phyloP scores from a whole-genome alignment of 441 rosid genomes.

The Adansonia rubrostipa region DNA sequence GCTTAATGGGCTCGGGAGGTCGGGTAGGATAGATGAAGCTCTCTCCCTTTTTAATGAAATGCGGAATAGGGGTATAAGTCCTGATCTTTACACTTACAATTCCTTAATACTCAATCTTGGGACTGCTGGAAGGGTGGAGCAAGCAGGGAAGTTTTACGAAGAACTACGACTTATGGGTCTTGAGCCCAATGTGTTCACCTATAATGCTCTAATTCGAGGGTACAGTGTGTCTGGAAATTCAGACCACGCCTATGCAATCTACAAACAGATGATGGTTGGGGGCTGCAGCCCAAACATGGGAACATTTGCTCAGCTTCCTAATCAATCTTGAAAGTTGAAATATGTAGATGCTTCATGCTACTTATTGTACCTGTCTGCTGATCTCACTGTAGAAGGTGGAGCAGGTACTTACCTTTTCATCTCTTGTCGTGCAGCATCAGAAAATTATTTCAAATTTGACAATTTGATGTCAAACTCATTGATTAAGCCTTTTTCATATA shows the following conservation, averaged over 20 bases:
- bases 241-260: constrained; percentile 74
- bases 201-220: constrained; percentile 84
- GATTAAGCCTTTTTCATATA: constrained; percentile 35
- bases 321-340: constrained; percentile 33
- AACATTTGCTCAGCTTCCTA: constrained; percentile 89
- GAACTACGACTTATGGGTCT: constrained; percentile 70
- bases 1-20: constrained; percentile 81
- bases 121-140: constrained; percentile 68
- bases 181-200: constrained; percentile 86
- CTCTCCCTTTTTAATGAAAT: constrained; percentile 71
- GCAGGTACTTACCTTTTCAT: constrained; percentile 19
- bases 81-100: constrained; percentile 87
- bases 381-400: constrained; percentile 4
- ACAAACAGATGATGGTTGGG: constrained; percentile 77
- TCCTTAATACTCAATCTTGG: constrained; percentile 76
- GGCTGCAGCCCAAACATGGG: constrained; percentile 87
- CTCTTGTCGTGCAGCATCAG: background rate
- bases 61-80: constrained; percentile 59
- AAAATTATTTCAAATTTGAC: constrained; percentile 18
- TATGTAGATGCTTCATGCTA: constrained; percentile 2
- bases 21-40: constrained; percentile 69
- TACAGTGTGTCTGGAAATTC: constrained; percentile 72
- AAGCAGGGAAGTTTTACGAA: constrained; percentile 63
- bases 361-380: constrained; percentile 6
- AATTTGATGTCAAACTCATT: background rate